Conservation (phyloP, 768 basidiomycete species). For the Russula virescens region DNA sequence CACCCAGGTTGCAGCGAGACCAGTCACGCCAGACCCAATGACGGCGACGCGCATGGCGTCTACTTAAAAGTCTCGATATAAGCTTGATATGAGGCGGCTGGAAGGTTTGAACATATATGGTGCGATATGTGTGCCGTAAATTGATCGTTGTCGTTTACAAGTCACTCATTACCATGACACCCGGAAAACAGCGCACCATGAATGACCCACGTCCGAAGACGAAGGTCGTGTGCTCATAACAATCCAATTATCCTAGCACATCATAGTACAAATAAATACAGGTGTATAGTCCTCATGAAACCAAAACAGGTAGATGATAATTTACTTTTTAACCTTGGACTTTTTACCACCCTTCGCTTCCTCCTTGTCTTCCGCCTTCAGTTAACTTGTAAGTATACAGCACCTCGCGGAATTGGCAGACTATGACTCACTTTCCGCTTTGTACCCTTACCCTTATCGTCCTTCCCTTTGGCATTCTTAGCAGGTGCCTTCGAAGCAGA, state of each 20-base stretch:
- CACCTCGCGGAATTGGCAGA: neutral
- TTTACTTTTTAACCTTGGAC: constrained; percentile 38
- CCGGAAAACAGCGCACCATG: too few relatives aligned
- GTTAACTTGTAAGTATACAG: neutral
- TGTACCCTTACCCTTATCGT: constrained; percentile 32
- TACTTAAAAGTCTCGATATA: neutral
- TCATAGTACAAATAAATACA: too few relatives aligned
- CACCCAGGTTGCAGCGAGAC: constrained; percentile 74
- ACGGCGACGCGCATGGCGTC: constrained; percentile 60
- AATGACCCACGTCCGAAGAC: too few relatives aligned
- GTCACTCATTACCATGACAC: too few relatives aligned
- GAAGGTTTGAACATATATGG: too few relatives aligned
- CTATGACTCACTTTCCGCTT: constrained; percentile 47
- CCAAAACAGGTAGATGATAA: neutral
- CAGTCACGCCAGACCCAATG: constrained; percentile 73
- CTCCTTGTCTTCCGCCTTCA: constrained; percentile 34
- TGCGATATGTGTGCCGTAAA: too few relatives aligned
- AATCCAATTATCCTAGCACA: too few relatives aligned
- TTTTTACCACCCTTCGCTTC: constrained; percentile 36
- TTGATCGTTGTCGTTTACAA: too few relatives aligned
- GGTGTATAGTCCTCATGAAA: neutral
- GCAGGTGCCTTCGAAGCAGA: constrained; percentile 43
- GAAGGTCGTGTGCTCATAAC: too few relatives aligned
- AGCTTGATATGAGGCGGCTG: too few relatives aligned
- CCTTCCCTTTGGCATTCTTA: constrained; percentile 37